These are phyloP conservation scores for Litsea cubeba DNA, from an alignment of 164 flowering plant genomes.

Conservation along the genomic window DNA sequence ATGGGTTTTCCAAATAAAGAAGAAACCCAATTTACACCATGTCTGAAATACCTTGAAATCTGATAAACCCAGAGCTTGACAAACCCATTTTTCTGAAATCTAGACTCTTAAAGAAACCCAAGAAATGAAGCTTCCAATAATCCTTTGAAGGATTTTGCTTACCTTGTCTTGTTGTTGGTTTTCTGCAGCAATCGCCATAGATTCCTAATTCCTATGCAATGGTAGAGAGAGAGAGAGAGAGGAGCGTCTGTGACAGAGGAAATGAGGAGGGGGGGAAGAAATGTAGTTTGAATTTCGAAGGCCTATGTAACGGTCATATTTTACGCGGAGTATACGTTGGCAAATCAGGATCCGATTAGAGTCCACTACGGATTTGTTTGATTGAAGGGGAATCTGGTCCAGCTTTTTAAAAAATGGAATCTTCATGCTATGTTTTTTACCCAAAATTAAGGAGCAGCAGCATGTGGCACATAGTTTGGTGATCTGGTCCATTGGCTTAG, in stretches of 20 bases:
- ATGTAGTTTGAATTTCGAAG: slow-evolving; percentile 8
- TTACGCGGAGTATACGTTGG: background rate
- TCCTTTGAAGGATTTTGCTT: background rate
- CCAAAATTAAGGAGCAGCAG: no score
- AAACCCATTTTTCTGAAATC: background rate
- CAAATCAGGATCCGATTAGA: background rate
- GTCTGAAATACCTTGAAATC: no score
- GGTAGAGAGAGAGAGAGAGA: slow-evolving; percentile 8
- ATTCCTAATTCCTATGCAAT: no score
- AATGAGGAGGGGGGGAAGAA: background rate
- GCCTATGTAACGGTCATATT: slow-evolving; percentile 8
- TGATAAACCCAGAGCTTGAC: background rate
- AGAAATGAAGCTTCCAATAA: background rate
- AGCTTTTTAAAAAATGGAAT: no score
- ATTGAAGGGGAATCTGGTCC: no score
- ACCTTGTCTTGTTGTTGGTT: slow-evolving; percentile 51
- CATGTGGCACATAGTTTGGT: no score
- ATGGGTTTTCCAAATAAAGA: no score
- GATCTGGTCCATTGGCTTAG: no score
- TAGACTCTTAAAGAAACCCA: slow-evolving; percentile 10
- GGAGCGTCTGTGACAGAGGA: background rate
- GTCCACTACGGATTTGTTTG: background rate
- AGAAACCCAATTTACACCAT: background rate
- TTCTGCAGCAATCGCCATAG: slow-evolving; percentile 59
- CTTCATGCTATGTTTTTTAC: no score